phyloP scores from a whole-genome alignment of 2,329 filamentous ascomycete genomes.

The Aspergillus nomiae region DNA sequence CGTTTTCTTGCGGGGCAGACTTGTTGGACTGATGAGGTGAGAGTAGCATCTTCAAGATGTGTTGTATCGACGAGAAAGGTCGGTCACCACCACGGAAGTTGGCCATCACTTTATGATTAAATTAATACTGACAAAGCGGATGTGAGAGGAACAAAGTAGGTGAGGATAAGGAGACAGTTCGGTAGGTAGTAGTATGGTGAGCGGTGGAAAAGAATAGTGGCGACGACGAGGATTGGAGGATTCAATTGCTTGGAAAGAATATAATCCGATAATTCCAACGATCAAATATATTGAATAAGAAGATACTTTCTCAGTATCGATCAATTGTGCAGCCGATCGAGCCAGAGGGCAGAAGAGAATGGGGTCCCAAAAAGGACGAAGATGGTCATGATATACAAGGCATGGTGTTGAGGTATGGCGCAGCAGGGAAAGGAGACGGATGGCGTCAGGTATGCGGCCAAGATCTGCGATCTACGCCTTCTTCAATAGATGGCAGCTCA shows the following conservation, averaged over 20 bases:
- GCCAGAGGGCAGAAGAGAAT: slow-evolving; percentile 26
- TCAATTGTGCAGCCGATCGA: slow-evolving; percentile 31
- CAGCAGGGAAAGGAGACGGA: slow-evolving; percentile 14
- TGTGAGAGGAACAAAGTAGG: slow-evolving; percentile 8
- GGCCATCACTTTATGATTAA: slow-evolving; percentile 29
- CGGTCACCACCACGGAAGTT: slow-evolving; percentile 34
- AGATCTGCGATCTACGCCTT: slow-evolving; percentile 27
- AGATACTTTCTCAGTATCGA: slow-evolving; percentile 31
- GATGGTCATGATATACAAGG: slow-evolving; percentile 46
- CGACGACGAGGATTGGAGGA: slow-evolving; percentile 2
- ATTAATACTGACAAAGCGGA: slow-evolving; percentile 11
- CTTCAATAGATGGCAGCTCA: slow-evolving; percentile 30
- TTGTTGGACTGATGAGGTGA: slow-evolving; percentile 43
- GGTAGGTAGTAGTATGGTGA: slow-evolving; percentile 12
- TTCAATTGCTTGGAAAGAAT: slow-evolving; percentile 14
- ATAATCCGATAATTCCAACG: slow-evolving; percentile 16
- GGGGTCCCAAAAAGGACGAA: slow-evolving; percentile 40
- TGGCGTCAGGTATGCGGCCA: slow-evolving; percentile 25
- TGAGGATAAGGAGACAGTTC: slow-evolving; percentile 12
- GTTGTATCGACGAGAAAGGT: slow-evolving; percentile 41
- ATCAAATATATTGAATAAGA: slow-evolving; percentile 18
- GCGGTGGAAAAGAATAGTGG: slow-evolving; percentile 14
- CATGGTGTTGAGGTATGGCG: slow-evolving; percentile 26
- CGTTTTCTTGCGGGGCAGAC: slow-evolving; percentile 55
- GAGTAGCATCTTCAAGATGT: slow-evolving; percentile 48